Conservation (phyloP, 2,329 filamentous ascomycete genomes). For the Curvularia hawaiiensis region DNA sequence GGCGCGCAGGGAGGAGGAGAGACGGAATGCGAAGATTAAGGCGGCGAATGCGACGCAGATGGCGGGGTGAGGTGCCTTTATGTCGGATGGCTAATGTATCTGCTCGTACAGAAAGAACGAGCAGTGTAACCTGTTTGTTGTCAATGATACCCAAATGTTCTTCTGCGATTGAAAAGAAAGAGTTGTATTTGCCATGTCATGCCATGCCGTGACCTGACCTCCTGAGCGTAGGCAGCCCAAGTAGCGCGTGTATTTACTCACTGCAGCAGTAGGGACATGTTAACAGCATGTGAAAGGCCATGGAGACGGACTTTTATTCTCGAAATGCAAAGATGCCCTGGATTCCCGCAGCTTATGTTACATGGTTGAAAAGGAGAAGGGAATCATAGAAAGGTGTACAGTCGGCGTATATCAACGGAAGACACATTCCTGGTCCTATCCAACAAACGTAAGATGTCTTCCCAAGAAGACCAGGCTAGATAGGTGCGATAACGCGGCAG, state of each 20-base stretch:
- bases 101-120: not conserved
- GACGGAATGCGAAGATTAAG: constrained; percentile 53
- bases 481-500: not conserved
- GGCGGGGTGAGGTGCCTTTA: not conserved
- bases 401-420: too few species aligned
- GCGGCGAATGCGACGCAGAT: constrained; percentile 22
- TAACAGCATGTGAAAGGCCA: not conserved
- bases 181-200: too few species aligned
- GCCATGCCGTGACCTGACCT: not conserved
- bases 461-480: too few species aligned
- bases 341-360: not conserved
- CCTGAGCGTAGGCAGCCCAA: not conserved
- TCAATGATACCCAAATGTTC: constrained; percentile 18
- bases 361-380: not conserved
- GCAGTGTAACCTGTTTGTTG: not conserved
- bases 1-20: constrained; percentile 61
- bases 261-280: not conserved
- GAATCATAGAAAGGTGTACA: too few species aligned
- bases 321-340: not conserved
- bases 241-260: not conserved
- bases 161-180: not conserved
- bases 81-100: not conserved
- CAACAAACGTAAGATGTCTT: not conserved
- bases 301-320: not conserved
- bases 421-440: not conserved